These are phyloP conservation scores for Lachancea waltii DNA, from an alignment of 805 yeast genomes.

Conservation along the genomic window DNA sequence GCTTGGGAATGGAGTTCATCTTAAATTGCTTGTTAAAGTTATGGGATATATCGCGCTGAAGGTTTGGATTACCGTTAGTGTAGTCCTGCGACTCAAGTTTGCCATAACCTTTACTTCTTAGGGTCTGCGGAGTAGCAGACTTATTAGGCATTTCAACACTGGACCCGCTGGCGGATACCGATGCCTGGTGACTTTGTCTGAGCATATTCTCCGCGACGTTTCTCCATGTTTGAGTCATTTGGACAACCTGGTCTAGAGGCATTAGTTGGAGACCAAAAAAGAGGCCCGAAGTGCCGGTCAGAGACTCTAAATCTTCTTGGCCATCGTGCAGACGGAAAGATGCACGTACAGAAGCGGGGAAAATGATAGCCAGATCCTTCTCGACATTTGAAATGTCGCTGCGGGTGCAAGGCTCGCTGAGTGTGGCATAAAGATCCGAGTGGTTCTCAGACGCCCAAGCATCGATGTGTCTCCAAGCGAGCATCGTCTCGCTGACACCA, in stretches of 20 bases:
- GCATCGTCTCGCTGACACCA: conserved; percentile 67
- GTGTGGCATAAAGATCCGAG: conserved; percentile 73
- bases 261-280: conserved; percentile 74
- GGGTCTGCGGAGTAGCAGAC: conserved; percentile 16
- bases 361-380: conserved; percentile 61
- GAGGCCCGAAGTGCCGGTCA: conserved; percentile 63
- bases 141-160: conserved; percentile 17
- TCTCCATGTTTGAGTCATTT: conserved; percentile 83
- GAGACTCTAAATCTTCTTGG: conserved; percentile 70
- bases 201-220: conserved; percentile 48
- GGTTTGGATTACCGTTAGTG: conserved; percentile 16
- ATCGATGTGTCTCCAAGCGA: conserved; percentile 87
- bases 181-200: conserved; percentile 15
- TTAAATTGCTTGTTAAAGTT: conserved; percentile 31
- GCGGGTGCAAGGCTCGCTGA: conserved; percentile 72
- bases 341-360: conserved; percentile 80
- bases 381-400: conserved; percentile 80
- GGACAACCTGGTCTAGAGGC: conserved; percentile 73
- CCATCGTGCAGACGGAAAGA: conserved; percentile 84
- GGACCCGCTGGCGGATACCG: conserved; percentile 3
- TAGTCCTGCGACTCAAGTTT: conserved; percentile 15
- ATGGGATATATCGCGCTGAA: conserved; percentile 18
- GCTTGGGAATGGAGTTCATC: conserved; percentile 41
- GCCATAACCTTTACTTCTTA: conserved; percentile 26
- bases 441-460: conserved; percentile 73